Evolutionary conservation across 306 rosid genomes (phyloP).

Genomic region (Prosopis cineraria): DNA sequence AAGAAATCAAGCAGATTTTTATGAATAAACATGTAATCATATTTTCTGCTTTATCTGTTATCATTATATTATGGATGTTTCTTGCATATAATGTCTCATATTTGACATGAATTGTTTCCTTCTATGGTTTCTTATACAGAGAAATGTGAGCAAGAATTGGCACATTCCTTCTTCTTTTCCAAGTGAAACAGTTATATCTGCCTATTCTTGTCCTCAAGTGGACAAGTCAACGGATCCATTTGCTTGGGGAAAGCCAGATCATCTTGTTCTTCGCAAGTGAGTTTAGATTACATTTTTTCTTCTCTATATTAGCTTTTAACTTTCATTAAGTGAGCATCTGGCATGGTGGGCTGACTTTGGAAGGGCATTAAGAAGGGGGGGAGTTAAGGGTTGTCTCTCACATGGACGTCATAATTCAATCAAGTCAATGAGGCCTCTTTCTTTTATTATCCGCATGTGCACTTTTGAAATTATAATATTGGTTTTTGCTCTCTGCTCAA

Average conservation of each 20-base stretch:
- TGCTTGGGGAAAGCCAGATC: conserved; percentile 96
- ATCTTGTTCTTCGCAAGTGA: conserved; percentile 92
- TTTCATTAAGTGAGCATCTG: conserved; percentile 4
- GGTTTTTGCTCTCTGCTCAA: background rate
- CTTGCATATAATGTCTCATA: conserved; percentile 22
- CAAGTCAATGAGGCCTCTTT: conserved; percentile 3
- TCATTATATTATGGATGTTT: conserved; percentile 24
- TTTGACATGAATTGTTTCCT: conserved; percentile 2
- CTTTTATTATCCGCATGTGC: background rate
- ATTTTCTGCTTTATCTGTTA: conserved; percentile 26
- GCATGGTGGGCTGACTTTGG: conserved; percentile 8
- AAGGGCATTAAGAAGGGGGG: background rate
- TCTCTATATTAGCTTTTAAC: conserved; percentile 21
- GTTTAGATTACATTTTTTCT: conserved; percentile 28
- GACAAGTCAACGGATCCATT: conserved; percentile 89
- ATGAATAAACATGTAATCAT: conserved; percentile 74
- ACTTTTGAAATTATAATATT: background rate
- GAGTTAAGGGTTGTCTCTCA: conserved; percentile 9
- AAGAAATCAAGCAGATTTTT: conserved; percentile 59
- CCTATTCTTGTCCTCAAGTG: conserved; percentile 78
- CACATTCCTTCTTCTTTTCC: conserved; percentile 88
- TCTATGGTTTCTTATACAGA: conserved; percentile 51
- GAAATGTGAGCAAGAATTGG: conserved; percentile 99
- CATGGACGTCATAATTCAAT: conserved; percentile 18
- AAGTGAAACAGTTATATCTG: conserved; percentile 81